A percentile compares a stretch with the other conserved stretches of the same genome.
phyloP scores from a whole-genome alignment of 2,329 filamentous ascomycete genomes.

The Scedosporium minutisporum region DNA sequence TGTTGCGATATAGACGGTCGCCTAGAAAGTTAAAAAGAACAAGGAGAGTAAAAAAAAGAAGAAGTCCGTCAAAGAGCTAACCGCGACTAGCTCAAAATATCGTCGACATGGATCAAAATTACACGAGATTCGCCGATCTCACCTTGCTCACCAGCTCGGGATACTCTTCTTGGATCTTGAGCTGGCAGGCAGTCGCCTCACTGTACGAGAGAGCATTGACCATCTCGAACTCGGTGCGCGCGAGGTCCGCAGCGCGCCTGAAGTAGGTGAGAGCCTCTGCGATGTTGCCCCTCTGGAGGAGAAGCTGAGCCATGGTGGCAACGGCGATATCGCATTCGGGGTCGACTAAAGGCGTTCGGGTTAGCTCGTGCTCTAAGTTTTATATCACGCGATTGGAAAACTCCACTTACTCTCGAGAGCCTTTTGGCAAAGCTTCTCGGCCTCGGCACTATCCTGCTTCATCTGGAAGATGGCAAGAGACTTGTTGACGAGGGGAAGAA shows the following conservation, averaged over 20 bases:
- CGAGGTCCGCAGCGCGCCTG: slow-evolving; percentile 88
- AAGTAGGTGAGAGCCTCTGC: slow-evolving; percentile 93
- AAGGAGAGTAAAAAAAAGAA: not conserved
- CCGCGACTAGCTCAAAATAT: not conserved
- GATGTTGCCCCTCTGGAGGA: slow-evolving; percentile 96
- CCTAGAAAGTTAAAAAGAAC: slow-evolving; percentile 1
- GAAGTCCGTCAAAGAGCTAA: not conserved
- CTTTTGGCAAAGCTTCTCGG: slow-evolving; percentile 94
- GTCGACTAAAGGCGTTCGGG: slow-evolving; percentile 58
- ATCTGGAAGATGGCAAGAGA: slow-evolving; percentile 94
- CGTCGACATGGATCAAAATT: not conserved
- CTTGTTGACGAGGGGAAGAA: slow-evolving; percentile 96
- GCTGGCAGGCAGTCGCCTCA: slow-evolving; percentile 90
- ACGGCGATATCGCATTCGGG: slow-evolving; percentile 98
- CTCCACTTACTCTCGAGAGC: slow-evolving; percentile 77
- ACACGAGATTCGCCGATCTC: slow-evolving; percentile 3
- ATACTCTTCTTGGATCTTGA: slow-evolving; percentile 84
- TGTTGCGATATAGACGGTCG: not conserved
- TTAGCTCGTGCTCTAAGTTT: slow-evolving; percentile 21
- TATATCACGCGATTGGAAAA: slow-evolving; percentile 10
- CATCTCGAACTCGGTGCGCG: slow-evolving; percentile 88
- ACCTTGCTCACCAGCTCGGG: slow-evolving; percentile 57
- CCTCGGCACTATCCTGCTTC: slow-evolving; percentile 92
- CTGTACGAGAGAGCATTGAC: slow-evolving; percentile 95
- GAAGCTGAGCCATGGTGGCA: slow-evolving; percentile 94